phyloP scores from a whole-genome alignment of 2,329 filamentous ascomycete species.

The Arthroderma sp. region DNA sequence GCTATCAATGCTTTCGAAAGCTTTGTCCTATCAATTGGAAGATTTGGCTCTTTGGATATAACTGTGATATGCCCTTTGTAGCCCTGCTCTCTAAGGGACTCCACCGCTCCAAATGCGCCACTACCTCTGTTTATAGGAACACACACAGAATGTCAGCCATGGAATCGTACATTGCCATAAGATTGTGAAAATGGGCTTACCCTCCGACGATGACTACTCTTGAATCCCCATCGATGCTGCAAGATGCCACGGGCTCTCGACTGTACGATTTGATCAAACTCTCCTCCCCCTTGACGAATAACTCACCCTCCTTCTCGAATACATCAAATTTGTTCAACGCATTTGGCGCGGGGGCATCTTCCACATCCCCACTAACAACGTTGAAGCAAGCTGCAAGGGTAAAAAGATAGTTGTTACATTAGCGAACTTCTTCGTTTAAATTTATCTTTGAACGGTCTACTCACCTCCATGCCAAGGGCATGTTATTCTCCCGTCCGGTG shows the following conservation, averaged over 20 bases:
- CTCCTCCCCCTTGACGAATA: conserved; percentile 75
- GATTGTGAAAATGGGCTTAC: conserved; percentile 23
- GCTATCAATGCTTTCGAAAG: conserved; percentile 84
- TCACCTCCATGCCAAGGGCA: conserved; percentile 94
- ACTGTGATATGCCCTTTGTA: conserved; percentile 70
- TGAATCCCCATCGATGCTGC: conserved; percentile 42
- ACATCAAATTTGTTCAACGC: conserved; percentile 73
- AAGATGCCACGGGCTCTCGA: conserved; percentile 60
- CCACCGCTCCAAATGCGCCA: conserved; percentile 66
- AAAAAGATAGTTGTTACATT: background rate
- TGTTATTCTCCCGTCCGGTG: conserved; percentile 66
- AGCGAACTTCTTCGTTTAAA: background rate
- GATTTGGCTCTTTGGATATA: conserved; percentile 69
- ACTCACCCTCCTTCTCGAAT: conserved; percentile 63
- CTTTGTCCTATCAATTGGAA: conserved; percentile 87
- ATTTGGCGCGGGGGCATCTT: conserved; percentile 85
- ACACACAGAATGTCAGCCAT: background rate
- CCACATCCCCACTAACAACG: conserved; percentile 75
- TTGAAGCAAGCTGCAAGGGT: conserved; percentile 68
- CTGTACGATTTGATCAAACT: conserved; percentile 62
- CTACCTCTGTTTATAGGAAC: conserved; percentile 46
- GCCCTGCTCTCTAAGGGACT: conserved; percentile 69
- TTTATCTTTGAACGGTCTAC: conserved; percentile 13
- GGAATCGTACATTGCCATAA: background rate
- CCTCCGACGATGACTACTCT: conserved; percentile 75